These are phyloP conservation scores for sunflower (Helianthus annuus) DNA, from an alignment of 129 eudicot genomes.

Conservation along the genomic window DNA sequence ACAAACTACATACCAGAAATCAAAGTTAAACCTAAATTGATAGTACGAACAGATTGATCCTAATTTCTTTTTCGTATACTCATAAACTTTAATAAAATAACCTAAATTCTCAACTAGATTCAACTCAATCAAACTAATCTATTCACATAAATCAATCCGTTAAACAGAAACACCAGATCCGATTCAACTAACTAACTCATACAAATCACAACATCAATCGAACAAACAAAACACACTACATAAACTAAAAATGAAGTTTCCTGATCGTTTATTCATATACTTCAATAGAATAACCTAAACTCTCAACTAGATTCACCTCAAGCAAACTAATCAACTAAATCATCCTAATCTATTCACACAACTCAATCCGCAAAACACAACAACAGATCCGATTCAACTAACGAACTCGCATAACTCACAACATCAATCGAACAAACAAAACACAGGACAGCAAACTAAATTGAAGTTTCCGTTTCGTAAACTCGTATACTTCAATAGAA, in stretches of 20 bases:
- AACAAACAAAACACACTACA: no score
- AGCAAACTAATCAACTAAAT: not conserved
- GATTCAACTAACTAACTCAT: no score
- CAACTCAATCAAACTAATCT: not conserved
- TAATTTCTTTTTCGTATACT: not conserved
- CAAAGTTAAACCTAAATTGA: not conserved
- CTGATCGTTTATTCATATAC: not conserved
- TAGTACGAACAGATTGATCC: constrained; percentile 53
- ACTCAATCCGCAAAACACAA: not conserved
- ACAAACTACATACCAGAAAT: not conserved
- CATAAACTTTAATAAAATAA: not conserved
- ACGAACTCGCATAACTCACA: constrained; percentile 3
- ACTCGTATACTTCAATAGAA: not conserved
- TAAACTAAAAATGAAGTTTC: not conserved
- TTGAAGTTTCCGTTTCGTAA: not conserved
- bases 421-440: constrained; percentile 10
- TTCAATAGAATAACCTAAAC: constrained; percentile 8
- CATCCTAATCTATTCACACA: not conserved
- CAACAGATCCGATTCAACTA: constrained; percentile 22
- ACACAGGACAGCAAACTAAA: not conserved
- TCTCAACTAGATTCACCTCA: constrained; percentile 1
- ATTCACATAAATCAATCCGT: no score
- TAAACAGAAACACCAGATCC: not conserved
- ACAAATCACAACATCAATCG: no score
- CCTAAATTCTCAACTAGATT: constrained; percentile 6